These are phyloP conservation scores for Naganishia antarctica DNA, from an alignment of 768 basidiomycete species.

Conservation along the genomic window DNA sequence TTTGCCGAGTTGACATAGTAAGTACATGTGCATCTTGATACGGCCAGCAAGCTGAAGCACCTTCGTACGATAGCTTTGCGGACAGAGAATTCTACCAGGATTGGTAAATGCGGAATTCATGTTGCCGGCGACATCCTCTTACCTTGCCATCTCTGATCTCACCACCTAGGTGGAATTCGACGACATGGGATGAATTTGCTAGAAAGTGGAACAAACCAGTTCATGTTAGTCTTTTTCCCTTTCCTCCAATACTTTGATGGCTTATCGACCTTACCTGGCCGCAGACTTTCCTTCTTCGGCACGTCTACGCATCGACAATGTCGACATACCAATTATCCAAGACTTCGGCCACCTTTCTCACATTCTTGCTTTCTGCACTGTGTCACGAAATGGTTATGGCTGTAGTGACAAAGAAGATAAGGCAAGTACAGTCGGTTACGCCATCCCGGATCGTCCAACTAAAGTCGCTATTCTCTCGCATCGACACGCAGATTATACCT, in stretches of 20 bases:
- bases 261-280: slow-evolving; percentile 3
- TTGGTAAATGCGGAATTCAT: slow-evolving; percentile 53
- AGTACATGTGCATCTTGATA: slow-evolving; percentile 8
- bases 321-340: slow-evolving; percentile 68
- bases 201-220: slow-evolving; percentile 99
- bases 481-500: slow-evolving; percentile 66
- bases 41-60: neutral
- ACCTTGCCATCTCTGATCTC: neutral
- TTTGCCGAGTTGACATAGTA: slow-evolving; percentile 90
- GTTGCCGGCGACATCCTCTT: neutral
- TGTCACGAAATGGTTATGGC: slow-evolving; percentile 96
- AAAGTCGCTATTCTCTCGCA: too few species aligned
- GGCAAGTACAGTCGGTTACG: slow-evolving; percentile 53
- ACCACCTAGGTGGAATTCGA: slow-evolving; percentile 80
- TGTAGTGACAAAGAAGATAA: slow-evolving; percentile 84
- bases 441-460: neutral
- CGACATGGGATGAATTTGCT: slow-evolving; percentile 93
- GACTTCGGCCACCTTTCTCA: slow-evolving; percentile 79
- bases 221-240: slow-evolving; percentile 52
- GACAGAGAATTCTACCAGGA: slow-evolving; percentile 97
- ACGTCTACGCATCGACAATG: slow-evolving; percentile 89
- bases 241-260: neutral
- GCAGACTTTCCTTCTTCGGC: slow-evolving; percentile 65
- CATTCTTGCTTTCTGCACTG: slow-evolving; percentile 82
- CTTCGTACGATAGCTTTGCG: slow-evolving; percentile 68